Evolutionary conservation across 108 stramenopile species (phyloP), one percentile per base, ranked within the genome.

Genomic region (Bacterosira constricta): DNA sequence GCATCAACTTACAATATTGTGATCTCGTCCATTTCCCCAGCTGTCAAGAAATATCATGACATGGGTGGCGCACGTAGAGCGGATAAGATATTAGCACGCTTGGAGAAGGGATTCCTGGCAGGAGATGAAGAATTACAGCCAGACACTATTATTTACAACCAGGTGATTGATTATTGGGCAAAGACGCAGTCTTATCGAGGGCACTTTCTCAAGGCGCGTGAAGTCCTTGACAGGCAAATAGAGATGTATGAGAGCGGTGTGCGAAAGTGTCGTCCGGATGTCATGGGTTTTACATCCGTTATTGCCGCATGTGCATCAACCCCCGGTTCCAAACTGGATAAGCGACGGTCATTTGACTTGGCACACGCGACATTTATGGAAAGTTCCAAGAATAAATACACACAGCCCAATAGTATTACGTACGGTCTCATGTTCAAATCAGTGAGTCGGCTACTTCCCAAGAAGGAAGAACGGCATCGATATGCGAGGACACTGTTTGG

Each of bases 361-460:
- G 89, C 92, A 1, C 73, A 86, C 34, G 47, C 56, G 32, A 88
- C 88, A 32, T 86, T 86, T 58, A 81, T 87, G 71, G 73, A 88
- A 57, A 56, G 85, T 18, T 80, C 79, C 44, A 32, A 30, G 36
- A 53, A 49, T 21, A 45, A 54, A 75, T 84, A 18, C 58, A 80
- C 25, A 44, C 59, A 53, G 6, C 87, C 90, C 10, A 94, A 90
- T 69, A 87, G 91, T 66, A 87, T 94, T 0, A 90, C 90, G 9
- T 94, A 94, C 49, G 93, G 90, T 35, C 73, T 87, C 46, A 88
- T 94, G 85, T 69, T 94, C 45, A 91, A 90, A 54, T 87, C 85
- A 21, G 83, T 83, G 26, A 79, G 82, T 15, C 66, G 80, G 5
- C 71, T 94, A 4, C 23, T 74, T 25, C 78, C 77, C 8, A 69